phyloP scores from a whole-genome alignment of 2,329 filamentous ascomycete species.

The Cladosporium sp. region DNA sequence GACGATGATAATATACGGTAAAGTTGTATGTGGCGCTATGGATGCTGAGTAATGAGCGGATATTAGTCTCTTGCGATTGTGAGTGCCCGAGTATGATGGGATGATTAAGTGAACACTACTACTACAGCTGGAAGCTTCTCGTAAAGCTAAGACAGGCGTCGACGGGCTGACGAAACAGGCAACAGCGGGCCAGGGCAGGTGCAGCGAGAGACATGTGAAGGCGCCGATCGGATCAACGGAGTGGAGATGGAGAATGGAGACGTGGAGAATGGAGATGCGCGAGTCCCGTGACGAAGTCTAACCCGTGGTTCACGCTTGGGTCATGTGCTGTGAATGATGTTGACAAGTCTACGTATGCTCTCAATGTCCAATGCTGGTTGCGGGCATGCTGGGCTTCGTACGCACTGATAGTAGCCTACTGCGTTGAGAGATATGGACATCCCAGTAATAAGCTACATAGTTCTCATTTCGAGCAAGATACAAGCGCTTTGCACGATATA shows the following conservation, averaged over 20 bases:
- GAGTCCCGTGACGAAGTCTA: conserved; percentile 6
- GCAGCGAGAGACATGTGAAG: conserved; percentile 14
- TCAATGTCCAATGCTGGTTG: neutral
- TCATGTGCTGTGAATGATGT: neutral
- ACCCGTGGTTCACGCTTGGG: neutral
- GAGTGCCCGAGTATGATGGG: neutral
- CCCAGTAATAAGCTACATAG: neutral
- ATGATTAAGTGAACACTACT: neutral
- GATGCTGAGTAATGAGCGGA: conserved; percentile 11
- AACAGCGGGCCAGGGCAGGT: neutral
- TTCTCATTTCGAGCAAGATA: neutral
- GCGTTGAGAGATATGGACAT: neutral
- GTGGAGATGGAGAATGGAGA: neutral
- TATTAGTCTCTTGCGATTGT: neutral
- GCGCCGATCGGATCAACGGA: conserved; percentile 3
- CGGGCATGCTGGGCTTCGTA: neutral
- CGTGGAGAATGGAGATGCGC: neutral
- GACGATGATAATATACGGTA: neutral
- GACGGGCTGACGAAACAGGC: conserved; percentile 10
- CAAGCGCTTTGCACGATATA: neutral
- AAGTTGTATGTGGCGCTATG: conserved; percentile 7
- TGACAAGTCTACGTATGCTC: neutral
- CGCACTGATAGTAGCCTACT: neutral
- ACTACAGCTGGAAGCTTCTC: conserved; percentile 15
- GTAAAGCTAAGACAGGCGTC: conserved; percentile 1